Conservation (phyloP, 257 asterid genomes). For the Parsonsia alboflavescens region DNA sequence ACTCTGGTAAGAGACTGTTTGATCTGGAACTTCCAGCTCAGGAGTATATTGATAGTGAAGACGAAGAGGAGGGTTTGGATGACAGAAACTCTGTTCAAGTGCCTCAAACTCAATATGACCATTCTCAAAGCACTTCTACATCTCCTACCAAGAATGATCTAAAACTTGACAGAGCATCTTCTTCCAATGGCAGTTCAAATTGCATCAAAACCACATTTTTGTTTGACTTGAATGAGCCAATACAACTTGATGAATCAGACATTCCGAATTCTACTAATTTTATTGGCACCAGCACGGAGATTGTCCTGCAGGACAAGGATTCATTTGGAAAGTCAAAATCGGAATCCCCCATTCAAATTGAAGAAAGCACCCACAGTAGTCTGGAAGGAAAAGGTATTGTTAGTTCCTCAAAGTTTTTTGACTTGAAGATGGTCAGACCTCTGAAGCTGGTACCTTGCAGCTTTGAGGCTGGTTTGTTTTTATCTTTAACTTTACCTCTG, state of each 20-base stretch:
- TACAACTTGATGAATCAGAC: slow-evolving; percentile 30
- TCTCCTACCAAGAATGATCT: slow-evolving; percentile 22
- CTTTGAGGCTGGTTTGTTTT: slow-evolving; percentile 4
- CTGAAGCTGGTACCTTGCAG: not conserved
- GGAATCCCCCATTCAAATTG: slow-evolving; percentile 15
- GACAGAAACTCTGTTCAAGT: slow-evolving; percentile 20
- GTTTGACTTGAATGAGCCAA: slow-evolving; percentile 69
- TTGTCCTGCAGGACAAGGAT: slow-evolving; percentile 17
- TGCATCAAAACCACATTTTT: slow-evolving; percentile 23
- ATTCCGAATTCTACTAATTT: slow-evolving; percentile 26
- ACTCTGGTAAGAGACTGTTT: slow-evolving; percentile 28
- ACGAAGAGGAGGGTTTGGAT: slow-evolving; percentile 24
- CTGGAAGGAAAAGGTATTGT: slow-evolving; percentile 16
- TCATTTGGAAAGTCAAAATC: slow-evolving; percentile 23
- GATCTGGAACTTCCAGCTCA: slow-evolving; percentile 51
- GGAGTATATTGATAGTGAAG: slow-evolving; percentile 26
- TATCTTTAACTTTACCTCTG: not conserved
- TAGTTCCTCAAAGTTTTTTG: not conserved
- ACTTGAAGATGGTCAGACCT: not conserved
- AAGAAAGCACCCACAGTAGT: slow-evolving; percentile 9
- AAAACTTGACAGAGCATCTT: slow-evolving; percentile 19
- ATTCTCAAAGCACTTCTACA: slow-evolving; percentile 14
- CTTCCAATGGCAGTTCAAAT: slow-evolving; percentile 25
- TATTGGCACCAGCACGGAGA: slow-evolving; percentile 25
- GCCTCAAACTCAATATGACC: slow-evolving; percentile 12